Conservation (phyloP, 441 rosid genomes). For the Corymbia citriodora region DNA sequence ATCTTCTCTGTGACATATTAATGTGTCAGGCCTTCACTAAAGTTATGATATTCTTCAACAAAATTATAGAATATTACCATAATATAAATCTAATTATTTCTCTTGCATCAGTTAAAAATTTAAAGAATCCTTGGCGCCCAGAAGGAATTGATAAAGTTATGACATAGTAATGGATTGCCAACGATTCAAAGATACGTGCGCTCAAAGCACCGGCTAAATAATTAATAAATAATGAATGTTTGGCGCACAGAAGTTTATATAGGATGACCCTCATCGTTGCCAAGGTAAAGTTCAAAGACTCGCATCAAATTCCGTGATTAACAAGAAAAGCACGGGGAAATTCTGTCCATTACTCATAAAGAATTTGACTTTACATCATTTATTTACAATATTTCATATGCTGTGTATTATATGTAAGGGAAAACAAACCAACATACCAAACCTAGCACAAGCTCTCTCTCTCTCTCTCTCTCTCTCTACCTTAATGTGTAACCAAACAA, state of each 20-base stretch:
- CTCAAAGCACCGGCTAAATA: background rate
- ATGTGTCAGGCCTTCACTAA: background rate
- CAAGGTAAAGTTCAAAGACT: background rate
- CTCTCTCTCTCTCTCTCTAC: background rate
- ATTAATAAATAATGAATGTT: background rate
- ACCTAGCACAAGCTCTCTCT: background rate
- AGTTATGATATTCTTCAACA: background rate
- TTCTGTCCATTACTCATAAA: background rate
- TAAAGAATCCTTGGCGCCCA: background rate
- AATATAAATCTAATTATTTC: background rate
- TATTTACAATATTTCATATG: background rate
- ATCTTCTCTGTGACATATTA: background rate
- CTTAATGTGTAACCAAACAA: background rate
- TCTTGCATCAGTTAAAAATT: background rate
- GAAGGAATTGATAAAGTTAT: background rate
- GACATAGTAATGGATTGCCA: background rate
- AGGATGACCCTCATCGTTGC: background rate
- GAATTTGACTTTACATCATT: background rate
- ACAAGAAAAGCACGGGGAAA: background rate
- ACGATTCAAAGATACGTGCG: background rate
- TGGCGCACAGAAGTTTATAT: background rate
- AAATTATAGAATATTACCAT: background rate
- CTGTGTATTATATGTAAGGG: background rate
- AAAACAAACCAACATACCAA: background rate
- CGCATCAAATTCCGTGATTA: background rate